Conservation (phyloP, 2,329 filamentous ascomycete species). For the Calcarisporium arbuscula region DNA sequence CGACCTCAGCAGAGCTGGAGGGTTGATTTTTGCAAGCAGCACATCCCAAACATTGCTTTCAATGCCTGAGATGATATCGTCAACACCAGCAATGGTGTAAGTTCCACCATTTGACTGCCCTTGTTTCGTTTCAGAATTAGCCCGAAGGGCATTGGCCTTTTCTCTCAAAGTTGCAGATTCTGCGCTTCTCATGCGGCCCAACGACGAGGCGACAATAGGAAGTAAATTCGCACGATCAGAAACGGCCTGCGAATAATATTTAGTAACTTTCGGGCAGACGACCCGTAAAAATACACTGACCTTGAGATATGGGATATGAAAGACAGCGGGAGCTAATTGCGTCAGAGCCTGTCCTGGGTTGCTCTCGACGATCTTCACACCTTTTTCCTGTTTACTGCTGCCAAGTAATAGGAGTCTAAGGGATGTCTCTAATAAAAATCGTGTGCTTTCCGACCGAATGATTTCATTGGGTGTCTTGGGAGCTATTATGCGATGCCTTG, state of each 20-base stretch:
- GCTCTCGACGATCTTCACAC: constrained; percentile 13
- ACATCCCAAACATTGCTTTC: constrained; percentile 18
- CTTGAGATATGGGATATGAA: constrained; percentile 28
- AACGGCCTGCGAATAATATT: constrained; percentile 17
- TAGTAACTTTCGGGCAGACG: constrained; percentile 2
- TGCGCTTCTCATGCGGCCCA: constrained; percentile 25
- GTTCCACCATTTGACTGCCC: neutral
- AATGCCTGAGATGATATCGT: constrained; percentile 8
- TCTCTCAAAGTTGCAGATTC: constrained; percentile 27
- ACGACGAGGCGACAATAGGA: constrained; percentile 21
- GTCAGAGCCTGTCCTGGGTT: constrained; percentile 16
- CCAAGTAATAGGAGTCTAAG: constrained; percentile 22
- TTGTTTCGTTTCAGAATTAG: neutral
- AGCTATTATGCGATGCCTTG: neutral
- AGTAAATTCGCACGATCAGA: constrained; percentile 19
- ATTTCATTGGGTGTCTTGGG: neutral
- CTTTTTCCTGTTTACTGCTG: constrained; percentile 13
- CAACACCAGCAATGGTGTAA: neutral
- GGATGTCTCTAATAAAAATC: constrained; percentile 12
- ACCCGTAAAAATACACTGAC: constrained; percentile 13
- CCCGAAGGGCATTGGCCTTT: constrained; percentile 15
- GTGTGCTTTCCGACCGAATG: neutral
- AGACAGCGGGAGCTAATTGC: constrained; percentile 27
- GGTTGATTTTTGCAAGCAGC: constrained; percentile 13
- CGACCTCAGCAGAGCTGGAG: constrained; percentile 8